phyloP scores from a whole-genome alignment of 2,329 filamentous ascomycete genomes.

The Stachybotrys chartarum region DNA sequence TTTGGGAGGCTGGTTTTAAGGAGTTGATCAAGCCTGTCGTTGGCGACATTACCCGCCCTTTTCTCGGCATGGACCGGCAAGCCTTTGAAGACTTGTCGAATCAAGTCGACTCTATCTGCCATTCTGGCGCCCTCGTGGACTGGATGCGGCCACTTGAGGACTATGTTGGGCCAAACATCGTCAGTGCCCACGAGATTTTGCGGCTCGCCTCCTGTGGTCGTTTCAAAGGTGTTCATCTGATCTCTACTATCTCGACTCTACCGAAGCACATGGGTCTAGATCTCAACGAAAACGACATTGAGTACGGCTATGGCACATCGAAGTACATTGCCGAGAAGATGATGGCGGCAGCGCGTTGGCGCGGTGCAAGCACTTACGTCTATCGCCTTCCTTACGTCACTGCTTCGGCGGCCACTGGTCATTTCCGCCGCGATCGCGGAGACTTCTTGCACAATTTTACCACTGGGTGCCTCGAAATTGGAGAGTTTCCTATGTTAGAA shows the following conservation, averaged over 20 bases:
- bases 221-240: conserved; percentile 6
- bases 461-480: conserved; percentile 6
- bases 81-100: neutral
- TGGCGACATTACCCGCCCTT: conserved; percentile 6
- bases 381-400: conserved; percentile 3
- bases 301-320: conserved; percentile 10
- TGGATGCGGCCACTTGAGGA: conserved; percentile 9
- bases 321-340: conserved; percentile 8
- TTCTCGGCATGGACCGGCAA: neutral
- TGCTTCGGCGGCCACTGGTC: conserved; percentile 7
- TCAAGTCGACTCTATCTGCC: conserved; percentile 7
- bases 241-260: conserved; percentile 6
- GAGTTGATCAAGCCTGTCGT: conserved; percentile 4
- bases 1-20: conserved; percentile 3
- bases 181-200: conserved; percentile 8
- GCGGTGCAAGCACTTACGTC: conserved; percentile 5
- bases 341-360: conserved; percentile 9
- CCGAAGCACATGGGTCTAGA: conserved; percentile 6
- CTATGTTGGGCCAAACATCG: conserved; percentile 8
- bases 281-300: conserved; percentile 4
- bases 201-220: conserved; percentile 1
- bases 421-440: conserved; percentile 8
- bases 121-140: conserved; percentile 8
- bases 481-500: conserved; percentile 1
- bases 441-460: conserved; percentile 11